Conservation (phyloP, 78 protist species). For the Anaeramoeba ignava region DNA sequence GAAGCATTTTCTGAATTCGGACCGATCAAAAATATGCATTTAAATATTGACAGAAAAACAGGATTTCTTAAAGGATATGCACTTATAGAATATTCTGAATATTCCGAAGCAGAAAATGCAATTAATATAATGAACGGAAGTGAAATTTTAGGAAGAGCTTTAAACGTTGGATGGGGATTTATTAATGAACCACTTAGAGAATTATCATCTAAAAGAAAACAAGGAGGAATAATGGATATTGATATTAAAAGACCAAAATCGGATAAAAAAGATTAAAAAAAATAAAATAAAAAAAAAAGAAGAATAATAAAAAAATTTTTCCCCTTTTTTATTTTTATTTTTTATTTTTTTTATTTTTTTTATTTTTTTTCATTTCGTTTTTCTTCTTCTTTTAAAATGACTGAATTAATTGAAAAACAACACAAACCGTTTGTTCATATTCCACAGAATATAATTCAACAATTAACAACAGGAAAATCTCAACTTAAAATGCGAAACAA, state of each 20-base stretch:
- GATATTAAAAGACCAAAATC: not conserved
- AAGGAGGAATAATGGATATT: not conserved
- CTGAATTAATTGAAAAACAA: too few species aligned
- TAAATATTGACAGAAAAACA: slow-evolving; percentile 71
- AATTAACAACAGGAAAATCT: too few species aligned
- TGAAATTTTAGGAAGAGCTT: slow-evolving; percentile 12
- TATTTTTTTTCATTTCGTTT: too few species aligned
- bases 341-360: slow-evolving; percentile 4
- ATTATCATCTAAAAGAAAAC: not conserved
- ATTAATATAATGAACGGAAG: slow-evolving; percentile 41
- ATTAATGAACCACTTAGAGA: not conserved
- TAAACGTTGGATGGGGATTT: slow-evolving; percentile 54
- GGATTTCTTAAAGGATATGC: slow-evolving; percentile 75
- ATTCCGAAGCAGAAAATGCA: slow-evolving; percentile 48
- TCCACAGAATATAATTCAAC: too few species aligned
- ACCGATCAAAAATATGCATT: slow-evolving; percentile 56
- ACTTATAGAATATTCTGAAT: slow-evolving; percentile 51
- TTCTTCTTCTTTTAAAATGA: too few species aligned
- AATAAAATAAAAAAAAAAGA: slow-evolving; percentile 3
- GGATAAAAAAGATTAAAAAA: not conserved
- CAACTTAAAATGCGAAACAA: too few species aligned
- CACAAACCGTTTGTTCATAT: too few species aligned
- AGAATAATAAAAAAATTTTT: not conserved
- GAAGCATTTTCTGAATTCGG: slow-evolving; percentile 71
- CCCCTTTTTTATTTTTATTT: slow-evolving; percentile 1